Evolutionary conservation across 805 yeast species (phyloP).

Genomic region (Saturnispora galanensis): DNA sequence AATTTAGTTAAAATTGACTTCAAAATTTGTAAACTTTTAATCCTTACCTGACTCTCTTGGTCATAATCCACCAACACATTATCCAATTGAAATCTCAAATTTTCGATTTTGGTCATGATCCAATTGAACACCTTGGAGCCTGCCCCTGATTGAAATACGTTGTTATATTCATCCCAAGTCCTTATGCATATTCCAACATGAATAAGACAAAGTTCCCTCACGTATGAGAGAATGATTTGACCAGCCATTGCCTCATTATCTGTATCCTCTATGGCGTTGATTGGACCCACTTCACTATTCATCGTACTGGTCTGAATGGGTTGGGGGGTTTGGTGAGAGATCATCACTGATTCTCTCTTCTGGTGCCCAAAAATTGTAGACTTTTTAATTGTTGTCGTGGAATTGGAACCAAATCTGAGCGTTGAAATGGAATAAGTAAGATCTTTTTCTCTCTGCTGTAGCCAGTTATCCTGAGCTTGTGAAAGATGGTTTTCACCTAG

Average conservation of each 20-base stretch:
- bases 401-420: conserved; percentile 7
- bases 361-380: neutral
- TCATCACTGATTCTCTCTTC: conserved; percentile 6
- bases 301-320: neutral
- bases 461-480: conserved; percentile 6
- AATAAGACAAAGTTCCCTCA: conserved; percentile 6
- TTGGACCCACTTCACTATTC: conserved; percentile 2
- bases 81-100: conserved; percentile 1
- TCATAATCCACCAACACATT: conserved; percentile 8
- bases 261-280: neutral
- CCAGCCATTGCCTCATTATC: conserved; percentile 7
- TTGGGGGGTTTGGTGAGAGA: conserved; percentile 3
- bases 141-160: conserved; percentile 6
- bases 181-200: conserved; percentile 5
- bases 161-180: conserved; percentile 7
- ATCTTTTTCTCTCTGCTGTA: conserved; percentile 3
- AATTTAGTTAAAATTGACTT: conserved; percentile 2
- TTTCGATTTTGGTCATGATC: conserved; percentile 6
- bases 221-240: conserved; percentile 7
- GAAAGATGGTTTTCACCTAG: neutral
- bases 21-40: conserved; percentile 2
- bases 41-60: conserved; percentile 3
- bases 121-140: conserved; percentile 8
- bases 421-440: conserved; percentile 4
- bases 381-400: conserved; percentile 1